Percentiles rank a stretch among this genome's conserved stretches.
Conservation (phyloP, 2,329 filamentous ascomycete genomes). For the Harringtonia lauricola region DNA sequence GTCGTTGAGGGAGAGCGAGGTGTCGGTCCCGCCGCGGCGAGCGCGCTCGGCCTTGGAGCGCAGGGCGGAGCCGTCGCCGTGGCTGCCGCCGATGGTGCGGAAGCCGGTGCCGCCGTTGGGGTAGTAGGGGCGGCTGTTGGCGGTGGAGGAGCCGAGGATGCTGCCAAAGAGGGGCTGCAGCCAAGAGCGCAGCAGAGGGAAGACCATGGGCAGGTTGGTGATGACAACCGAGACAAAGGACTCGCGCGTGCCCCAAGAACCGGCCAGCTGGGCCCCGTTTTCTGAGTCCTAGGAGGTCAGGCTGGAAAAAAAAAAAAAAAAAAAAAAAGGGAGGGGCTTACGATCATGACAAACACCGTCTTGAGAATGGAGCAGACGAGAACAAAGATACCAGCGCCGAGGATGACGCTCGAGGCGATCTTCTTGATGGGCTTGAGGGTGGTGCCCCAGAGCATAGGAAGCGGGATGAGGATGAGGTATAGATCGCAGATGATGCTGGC, state of each 20-base stretch:
- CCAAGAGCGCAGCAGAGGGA: slow-evolving; percentile 27
- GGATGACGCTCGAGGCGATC: slow-evolving; percentile 20
- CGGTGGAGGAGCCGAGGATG: slow-evolving; percentile 24
- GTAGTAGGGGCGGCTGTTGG: slow-evolving; percentile 16
- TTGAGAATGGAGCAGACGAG: slow-evolving; percentile 23
- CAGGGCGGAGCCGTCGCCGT: slow-evolving; percentile 20
- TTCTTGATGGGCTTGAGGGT: slow-evolving; percentile 22
- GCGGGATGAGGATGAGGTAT: slow-evolving; percentile 42
- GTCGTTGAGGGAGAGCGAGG: slow-evolving; percentile 12
- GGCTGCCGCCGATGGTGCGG: slow-evolving; percentile 28
- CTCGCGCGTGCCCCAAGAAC: slow-evolving; percentile 24
- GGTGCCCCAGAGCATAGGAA: slow-evolving; percentile 29
- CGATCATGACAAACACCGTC: slow-evolving; percentile 21
- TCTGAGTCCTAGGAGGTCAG: slow-evolving; percentile 15
- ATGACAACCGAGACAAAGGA: slow-evolving; percentile 27
- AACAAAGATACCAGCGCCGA: slow-evolving; percentile 24
- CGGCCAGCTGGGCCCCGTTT: slow-evolving; percentile 21
- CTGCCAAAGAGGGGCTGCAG: slow-evolving; percentile 25
- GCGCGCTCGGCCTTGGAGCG: slow-evolving; percentile 23
- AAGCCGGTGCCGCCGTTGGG: slow-evolving; percentile 22
- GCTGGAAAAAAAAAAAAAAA: not conserved
- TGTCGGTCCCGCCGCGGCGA: slow-evolving; percentile 23
- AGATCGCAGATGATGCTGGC: slow-evolving; percentile 39
- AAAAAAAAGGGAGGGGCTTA: slow-evolving; percentile 8
- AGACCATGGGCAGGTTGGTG: slow-evolving; percentile 28